A percentile compares a stretch with the other conserved stretches of the same genome.
phyloP scores from a whole-genome alignment of 148 eudicot genomes.

The Fagopyrum esculentum region DNA sequence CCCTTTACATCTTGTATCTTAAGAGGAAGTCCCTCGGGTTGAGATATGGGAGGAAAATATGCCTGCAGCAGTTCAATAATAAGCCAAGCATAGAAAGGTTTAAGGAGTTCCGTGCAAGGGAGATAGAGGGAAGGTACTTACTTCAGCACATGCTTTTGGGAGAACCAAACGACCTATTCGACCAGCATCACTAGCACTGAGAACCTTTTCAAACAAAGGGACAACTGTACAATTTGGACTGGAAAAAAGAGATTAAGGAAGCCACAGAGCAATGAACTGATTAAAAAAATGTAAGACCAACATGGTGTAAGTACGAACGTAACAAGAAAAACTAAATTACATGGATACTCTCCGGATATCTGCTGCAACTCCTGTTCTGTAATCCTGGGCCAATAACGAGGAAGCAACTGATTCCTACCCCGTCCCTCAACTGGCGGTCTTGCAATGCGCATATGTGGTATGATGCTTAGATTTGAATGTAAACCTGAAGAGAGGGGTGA shows the following conservation, averaged over 20 bases:
- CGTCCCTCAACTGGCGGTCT: slow-evolving; percentile 90
- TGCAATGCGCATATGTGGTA: slow-evolving; percentile 68
- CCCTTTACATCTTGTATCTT: slow-evolving; percentile 96
- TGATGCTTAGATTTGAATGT: slow-evolving; percentile 33
- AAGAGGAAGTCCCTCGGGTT: slow-evolving; percentile 93
- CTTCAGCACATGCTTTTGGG: slow-evolving; percentile 99
- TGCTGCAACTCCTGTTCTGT: slow-evolving; percentile 96
- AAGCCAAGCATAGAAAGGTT: slow-evolving; percentile 11
- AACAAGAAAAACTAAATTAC: not conserved
- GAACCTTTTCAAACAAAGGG: slow-evolving; percentile 91
- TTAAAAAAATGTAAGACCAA: not conserved
- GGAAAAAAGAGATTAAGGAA: slow-evolving; percentile 42
- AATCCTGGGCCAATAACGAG: slow-evolving; percentile 98
- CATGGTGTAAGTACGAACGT: not conserved
- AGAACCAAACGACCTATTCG: slow-evolving; percentile 98
- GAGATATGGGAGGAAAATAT: slow-evolving; percentile 94
- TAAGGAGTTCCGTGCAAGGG: not conserved
- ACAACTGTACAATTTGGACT: slow-evolving; percentile 87
- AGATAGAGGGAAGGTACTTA: slow-evolving; percentile 28
- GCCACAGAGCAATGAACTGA: slow-evolving; percentile 7
- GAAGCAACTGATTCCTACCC: slow-evolving; percentile 85
- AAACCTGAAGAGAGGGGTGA: slow-evolving; percentile 37
- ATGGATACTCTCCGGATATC: slow-evolving; percentile 98
- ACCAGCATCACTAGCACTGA: slow-evolving; percentile 99
- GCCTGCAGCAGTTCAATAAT: slow-evolving; percentile 49